These are phyloP conservation scores for Russula sp. DNA, from an alignment of 768 basidiomycete genomes.

Conservation along the genomic window DNA sequence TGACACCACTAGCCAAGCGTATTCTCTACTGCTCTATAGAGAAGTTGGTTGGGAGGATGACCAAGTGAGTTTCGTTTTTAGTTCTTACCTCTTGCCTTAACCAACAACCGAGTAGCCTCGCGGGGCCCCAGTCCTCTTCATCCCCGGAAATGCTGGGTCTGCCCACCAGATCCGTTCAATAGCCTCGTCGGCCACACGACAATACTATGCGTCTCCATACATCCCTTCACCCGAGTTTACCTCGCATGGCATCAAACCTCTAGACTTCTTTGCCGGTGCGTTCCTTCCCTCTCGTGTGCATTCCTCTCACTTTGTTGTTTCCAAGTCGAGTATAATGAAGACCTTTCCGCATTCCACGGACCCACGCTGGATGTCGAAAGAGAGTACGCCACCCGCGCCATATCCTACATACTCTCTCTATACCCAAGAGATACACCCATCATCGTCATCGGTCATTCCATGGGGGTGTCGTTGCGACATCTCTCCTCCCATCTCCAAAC, in stretches of 20 bases:
- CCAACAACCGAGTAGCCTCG: slow-evolving; percentile 33
- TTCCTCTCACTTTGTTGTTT: background rate
- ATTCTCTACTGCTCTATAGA: slow-evolving; percentile 87
- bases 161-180: slow-evolving; percentile 93
- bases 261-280: slow-evolving; percentile 88
- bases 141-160: slow-evolving; percentile 96
- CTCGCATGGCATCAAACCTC: slow-evolving; percentile 46
- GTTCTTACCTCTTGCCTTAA: slow-evolving; percentile 11
- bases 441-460: slow-evolving; percentile 88
- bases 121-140: slow-evolving; percentile 87
- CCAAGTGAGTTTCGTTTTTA: slow-evolving; percentile 44
- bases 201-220: slow-evolving; percentile 66
- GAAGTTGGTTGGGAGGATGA: slow-evolving; percentile 80
- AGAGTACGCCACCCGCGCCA: slow-evolving; percentile 64
- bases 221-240: slow-evolving; percentile 52
- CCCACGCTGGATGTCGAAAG: slow-evolving; percentile 83
- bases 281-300: background rate
- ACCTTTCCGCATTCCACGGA: slow-evolving; percentile 93
- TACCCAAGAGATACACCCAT: slow-evolving; percentile 66
- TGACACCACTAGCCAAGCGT: slow-evolving; percentile 69
- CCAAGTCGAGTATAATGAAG: slow-evolving; percentile 95
- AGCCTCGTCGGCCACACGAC: slow-evolving; percentile 83
- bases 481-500: slow-evolving; percentile 62
- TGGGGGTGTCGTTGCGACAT: slow-evolving; percentile 90
- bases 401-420: slow-evolving; percentile 73